Base-by-base conservation (phyloP, 768 basidiomycete species). In the Hygrocybe coccinea region DNA sequence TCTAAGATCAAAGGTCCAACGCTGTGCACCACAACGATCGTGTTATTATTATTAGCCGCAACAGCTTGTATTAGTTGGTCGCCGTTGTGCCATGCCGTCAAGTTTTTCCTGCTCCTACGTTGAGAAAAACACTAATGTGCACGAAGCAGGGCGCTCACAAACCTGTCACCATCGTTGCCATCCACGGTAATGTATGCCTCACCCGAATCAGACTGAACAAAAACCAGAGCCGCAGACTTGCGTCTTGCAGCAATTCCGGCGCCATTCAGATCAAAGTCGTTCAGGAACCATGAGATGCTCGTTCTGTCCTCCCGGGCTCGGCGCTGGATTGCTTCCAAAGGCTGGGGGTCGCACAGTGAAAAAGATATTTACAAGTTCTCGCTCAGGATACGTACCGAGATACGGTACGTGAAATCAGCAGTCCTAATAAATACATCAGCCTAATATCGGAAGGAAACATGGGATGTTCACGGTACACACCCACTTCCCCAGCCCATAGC, bases 401-500 rank as follows among this genome's bases (percentile, higher is more conserved):
- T 71, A 12, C 93, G 79, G 69, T 92, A 93, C 5, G 86, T 83
- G 74, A 89, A 86, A 61, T 83, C 81, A 11, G 82, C 77, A 0
- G 92, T 90, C 5, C 81, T 79, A 47, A 37, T 6, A 21, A 43
- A 14, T 19, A 25, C 12, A 3, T 29, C 25, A 22, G 22, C 39
- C 25, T 17, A n/a, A 38, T 22, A 3, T 12, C 11, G n/a, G 25
- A 22, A 8, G 5, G 4, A 1, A 52, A 29, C 10, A 38, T 8
- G 6, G 21, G 5, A 2, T 17, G 17, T 5, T 4, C 12, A 38
- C 24, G 22, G 10, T 12, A 62, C 71, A 37, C 44, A 76, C 70
- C 91, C 91, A 49, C 86, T 88, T 36, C 91, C 94, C 94, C 94
- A 97, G 12, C 92, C 92, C 86, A 93, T 87, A 7, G 91, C 91